Percentiles rank a stretch among this genome's conserved stretches.
Conservation (phyloP, 768 basidiomycete species). For the Exsudoporus frostii region DNA sequence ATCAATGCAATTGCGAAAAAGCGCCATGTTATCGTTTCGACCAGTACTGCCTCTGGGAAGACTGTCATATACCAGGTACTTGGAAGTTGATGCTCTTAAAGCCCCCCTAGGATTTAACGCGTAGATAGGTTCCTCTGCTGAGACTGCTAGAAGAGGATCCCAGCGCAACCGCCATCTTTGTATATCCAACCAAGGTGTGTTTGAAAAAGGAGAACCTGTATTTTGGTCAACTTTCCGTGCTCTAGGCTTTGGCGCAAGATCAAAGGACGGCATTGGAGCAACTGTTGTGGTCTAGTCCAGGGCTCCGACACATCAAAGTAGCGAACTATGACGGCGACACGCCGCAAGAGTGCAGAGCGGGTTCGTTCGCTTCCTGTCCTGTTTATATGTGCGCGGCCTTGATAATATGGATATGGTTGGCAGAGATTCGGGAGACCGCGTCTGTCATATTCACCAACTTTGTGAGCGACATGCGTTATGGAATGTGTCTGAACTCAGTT, state of each 20-base stretch:
- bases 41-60: conserved; percentile 87
- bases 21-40: conserved; percentile 81
- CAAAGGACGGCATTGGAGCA: conserved; percentile 71
- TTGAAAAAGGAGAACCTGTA: background rate
- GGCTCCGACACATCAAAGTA: conserved; percentile 60
- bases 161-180: conserved; percentile 68
- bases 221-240: background rate
- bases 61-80: conserved; percentile 81
- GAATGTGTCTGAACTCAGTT: background rate
- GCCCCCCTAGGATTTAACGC: background rate
- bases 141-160: conserved; percentile 59
- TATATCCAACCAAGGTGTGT: conserved; percentile 83
- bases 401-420: background rate
- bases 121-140: conserved; percentile 63
- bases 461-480: conserved; percentile 37
- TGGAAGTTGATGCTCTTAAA: background rate
- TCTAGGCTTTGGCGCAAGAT: conserved; percentile 84
- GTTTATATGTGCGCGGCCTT: background rate
- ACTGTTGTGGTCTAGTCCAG: conserved; percentile 55
- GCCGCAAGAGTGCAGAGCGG: conserved; percentile 58
- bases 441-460: conserved; percentile 91
- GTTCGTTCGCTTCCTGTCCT: conserved; percentile 33
- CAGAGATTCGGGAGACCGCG: conserved; percentile 67
- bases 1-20: conserved; percentile 58
- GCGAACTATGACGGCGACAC: conserved; percentile 91